phyloP scores from a whole-genome alignment of 2,329 filamentous ascomycete species.

The Botryotinia narcissicola region DNA sequence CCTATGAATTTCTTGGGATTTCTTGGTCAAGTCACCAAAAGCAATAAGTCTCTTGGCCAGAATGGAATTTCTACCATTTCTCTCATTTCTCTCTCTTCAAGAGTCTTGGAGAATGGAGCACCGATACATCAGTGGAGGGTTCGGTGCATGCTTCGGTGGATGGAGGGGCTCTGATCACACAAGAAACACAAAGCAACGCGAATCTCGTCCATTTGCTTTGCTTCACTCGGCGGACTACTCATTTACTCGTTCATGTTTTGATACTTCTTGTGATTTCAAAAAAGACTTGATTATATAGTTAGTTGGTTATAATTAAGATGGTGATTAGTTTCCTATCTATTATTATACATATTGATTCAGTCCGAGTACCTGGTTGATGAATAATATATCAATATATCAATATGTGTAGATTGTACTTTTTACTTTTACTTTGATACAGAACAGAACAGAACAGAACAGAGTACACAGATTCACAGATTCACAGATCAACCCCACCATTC shows the following conservation, averaged over 20 bases:
- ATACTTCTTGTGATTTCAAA: neutral
- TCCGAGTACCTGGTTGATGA: neutral
- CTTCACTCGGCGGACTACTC: neutral
- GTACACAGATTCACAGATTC: no score
- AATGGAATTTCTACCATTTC: neutral
- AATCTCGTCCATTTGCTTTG: neutral
- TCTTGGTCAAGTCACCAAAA: neutral
- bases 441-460: no score
- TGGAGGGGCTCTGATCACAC: slow-evolving; percentile 6
- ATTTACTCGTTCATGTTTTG: neutral
- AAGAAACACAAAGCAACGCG: neutral
- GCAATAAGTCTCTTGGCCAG: neutral
- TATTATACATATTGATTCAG: neutral
- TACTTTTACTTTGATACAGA: neutral
- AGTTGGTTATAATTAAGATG: no score
- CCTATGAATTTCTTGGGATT: neutral
- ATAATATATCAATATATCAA: neutral
- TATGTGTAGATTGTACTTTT: neutral
- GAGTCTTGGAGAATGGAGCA: neutral
- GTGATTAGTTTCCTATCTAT: no score
- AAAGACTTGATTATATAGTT: neutral
- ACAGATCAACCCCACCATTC: neutral
- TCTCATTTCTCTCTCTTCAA: neutral
- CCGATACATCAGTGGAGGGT: neutral
- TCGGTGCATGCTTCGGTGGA: neutral